Percentiles rank a stretch among this genome's conserved stretches.
Conservation (phyloP, 345 rosid species). For the Arabis alpina region DNA sequence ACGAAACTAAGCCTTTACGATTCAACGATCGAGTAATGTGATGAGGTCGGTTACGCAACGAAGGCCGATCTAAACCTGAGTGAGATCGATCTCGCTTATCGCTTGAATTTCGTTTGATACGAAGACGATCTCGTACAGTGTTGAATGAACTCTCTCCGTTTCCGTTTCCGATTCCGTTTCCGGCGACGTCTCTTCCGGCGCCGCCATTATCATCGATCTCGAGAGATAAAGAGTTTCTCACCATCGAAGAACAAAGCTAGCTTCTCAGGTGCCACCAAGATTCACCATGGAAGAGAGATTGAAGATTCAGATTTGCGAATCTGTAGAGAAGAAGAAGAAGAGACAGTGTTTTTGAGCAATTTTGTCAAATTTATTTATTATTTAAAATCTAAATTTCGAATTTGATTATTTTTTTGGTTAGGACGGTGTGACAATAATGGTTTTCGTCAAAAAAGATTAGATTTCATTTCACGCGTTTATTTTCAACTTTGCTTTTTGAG, state of each 20-base stretch:
- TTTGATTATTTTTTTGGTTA: neutral
- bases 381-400: neutral
- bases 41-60: conserved; percentile 47
- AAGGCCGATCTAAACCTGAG: conserved; percentile 52
- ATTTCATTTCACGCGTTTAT: conserved; percentile 42
- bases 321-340: conserved; percentile 29
- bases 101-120: conserved; percentile 58
- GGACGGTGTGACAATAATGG: conserved; percentile 38
- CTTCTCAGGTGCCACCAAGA: conserved; percentile 34
- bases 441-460: conserved; percentile 21
- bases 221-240: conserved; percentile 48
- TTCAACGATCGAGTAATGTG: conserved; percentile 45
- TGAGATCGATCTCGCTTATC: conserved; percentile 48
- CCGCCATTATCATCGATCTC: conserved; percentile 51
- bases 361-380: conserved; percentile 1
- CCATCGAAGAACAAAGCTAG: conserved; percentile 44
- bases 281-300: conserved; percentile 39
- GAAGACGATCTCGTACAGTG: conserved; percentile 73
- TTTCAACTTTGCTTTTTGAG: conserved; percentile 30
- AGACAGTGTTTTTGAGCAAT: conserved; percentile 36
- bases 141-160: conserved; percentile 42
- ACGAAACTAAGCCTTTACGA: conserved; percentile 62
- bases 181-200: conserved; percentile 40
- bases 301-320: conserved; percentile 39
- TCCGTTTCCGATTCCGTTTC: conserved; percentile 10